Evolutionary conservation across 305 asterid genomes (phyloP).

Genomic region (Fraxinus angustifolia): DNA sequence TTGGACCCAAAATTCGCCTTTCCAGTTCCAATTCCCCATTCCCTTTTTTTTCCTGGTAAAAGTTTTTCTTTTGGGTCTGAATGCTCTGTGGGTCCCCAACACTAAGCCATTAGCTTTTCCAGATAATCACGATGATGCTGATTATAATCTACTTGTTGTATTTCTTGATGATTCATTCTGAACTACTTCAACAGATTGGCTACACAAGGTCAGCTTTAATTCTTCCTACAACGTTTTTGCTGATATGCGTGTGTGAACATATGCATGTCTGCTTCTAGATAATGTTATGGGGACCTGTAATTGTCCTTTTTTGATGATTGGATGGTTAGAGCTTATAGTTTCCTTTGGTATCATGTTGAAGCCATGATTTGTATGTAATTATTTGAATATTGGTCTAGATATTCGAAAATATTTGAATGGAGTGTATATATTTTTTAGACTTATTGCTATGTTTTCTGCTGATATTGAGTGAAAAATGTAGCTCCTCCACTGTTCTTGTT

Average conservation of each 20-base stretch:
- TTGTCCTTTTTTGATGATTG: background rate
- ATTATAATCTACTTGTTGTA: slow-evolving; percentile 21
- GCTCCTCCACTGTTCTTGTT: background rate
- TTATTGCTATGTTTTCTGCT: background rate
- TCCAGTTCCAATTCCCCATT: slow-evolving; percentile 16
- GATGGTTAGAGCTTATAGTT: background rate
- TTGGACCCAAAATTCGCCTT: slow-evolving; percentile 30
- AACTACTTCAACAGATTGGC: slow-evolving; percentile 25
- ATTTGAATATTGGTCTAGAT: background rate
- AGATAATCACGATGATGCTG: slow-evolving; percentile 31
- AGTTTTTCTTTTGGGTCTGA: slow-evolving; percentile 17
- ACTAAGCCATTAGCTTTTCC: slow-evolving; percentile 22
- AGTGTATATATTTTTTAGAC: background rate
- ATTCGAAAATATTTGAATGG: too few relatives aligned
- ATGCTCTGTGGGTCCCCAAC: slow-evolving; percentile 48
- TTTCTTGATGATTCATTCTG: slow-evolving; percentile 26
- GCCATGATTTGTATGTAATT: background rate
- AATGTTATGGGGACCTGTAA: background rate
- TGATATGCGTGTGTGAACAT: background rate
- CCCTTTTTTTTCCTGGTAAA: slow-evolving; percentile 4
- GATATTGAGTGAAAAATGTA: background rate
- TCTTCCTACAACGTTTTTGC: background rate
- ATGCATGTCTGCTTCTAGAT: background rate
- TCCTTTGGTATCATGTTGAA: background rate
- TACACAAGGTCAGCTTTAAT: slow-evolving; percentile 39